Base-by-base conservation (phyloP, 176 grass and related monocot genomes). In the Oryza punctata region DNA sequence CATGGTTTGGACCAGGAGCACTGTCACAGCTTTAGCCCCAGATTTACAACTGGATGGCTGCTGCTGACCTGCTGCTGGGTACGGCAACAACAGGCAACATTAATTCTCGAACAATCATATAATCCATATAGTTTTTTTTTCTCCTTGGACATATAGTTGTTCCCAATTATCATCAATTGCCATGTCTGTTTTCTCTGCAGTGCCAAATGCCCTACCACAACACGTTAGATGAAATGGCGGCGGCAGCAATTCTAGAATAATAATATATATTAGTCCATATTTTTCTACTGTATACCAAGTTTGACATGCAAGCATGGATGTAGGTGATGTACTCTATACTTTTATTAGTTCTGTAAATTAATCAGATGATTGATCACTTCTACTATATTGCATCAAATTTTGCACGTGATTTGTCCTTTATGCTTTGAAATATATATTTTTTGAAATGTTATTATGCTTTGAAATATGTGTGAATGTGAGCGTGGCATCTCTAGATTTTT, bases 1-100 rank as follows among this genome's bases (percentile, higher is more conserved):
- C 47, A 72, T 47, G 71, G 23, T 75, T 50, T 77, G 87, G 71
- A 65, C 82, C 77, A 85, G 65, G 12, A 57, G 19, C 52, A 64
- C 65, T 54, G 77, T 32, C 71, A 69, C 65, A 81, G 66, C 71
- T 81, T 85, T 29, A 84, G 76, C 81, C 76, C 70, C 63, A 80
- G 63, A 89, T 78, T 82, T 85, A 84, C 81, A 85, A 85, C 76
- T 75, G 82, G 87, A 81, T 63, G 77, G 28, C 68, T 46, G 50
- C 52, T 21, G 52, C 21, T 21, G 52, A 57, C 52, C 52, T 57
- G 52, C 66, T 44, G 77, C 77, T 70, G 29, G 47, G 70, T 70
- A 85, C 41, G 77, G 70, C 64, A 61, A 71, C 30, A 76, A 64
- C 65, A 65, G 71, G 10, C 65, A 50, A 29, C 65, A 77, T 81